Base-by-base conservation (phyloP, 768 basidiomycete species). In the Symmetrospora coprosmae region DNA sequence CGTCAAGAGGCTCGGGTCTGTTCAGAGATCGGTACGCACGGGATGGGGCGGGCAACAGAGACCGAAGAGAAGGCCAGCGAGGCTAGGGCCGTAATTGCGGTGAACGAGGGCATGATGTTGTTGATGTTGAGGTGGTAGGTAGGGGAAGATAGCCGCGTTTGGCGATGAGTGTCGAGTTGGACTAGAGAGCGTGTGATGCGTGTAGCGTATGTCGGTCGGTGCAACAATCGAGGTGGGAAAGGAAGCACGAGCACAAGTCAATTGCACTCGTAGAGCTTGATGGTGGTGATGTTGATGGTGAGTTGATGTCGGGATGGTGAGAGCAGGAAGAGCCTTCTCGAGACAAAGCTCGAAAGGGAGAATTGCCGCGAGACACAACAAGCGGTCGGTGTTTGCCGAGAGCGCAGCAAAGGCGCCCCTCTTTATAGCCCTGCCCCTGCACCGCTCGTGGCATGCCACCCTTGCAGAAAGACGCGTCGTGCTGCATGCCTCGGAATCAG, bases 1-100 rank as follows among this genome's bases (percentile, higher is more conserved):
- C n/a, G n/a, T n/a, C n/a, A n/a, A n/a, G n/a, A n/a, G n/a, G n/a
- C n/a, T n/a, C n/a, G n/a, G n/a, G n/a, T n/a, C n/a, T n/a, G n/a
- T n/a, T n/a, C n/a, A n/a, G n/a, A n/a, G n/a, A n/a, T n/a, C n/a
- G n/a, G n/a, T n/a, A n/a, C 55, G 43, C 25, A 58, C 55, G 55
- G 55, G 34, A 58, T 58, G 27, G 55, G 55, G 8, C 55, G 40
- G 31, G 55, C 39, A n/a, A 45, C 21, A 8, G 43, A 31, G 34
- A 33, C 40, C 27, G 55, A 21, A n/a, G 55, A 43, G n/a, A n/a
- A n/a, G 31, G 43, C 43, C 25, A 46, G 9, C 14, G 43, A 9
- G 43, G 21, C 43, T 25, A 46, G 9, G 9, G 25, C 11, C 9
- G 43, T 8, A 16, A 46, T 9, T 9, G 43, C 11, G 11, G 43